A percentile compares a stretch with the other conserved stretches of the same genome.
Evolutionary conservation across 257 asterid species (phyloP).

Genomic region (Schizonepeta tenuifolia): DNA sequence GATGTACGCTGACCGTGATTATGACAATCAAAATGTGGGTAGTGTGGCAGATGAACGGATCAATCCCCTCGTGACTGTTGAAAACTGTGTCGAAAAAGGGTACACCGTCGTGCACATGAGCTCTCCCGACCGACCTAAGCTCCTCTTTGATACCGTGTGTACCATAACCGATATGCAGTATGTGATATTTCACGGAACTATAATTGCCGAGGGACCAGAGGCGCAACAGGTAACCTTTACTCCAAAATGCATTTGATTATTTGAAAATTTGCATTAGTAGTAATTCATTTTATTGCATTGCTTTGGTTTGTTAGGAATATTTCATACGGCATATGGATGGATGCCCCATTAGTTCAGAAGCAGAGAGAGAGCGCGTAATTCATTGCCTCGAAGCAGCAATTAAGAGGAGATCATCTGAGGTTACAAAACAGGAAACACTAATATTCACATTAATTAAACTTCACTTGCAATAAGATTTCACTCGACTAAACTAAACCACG

Average conservation of each 20-base stretch:
- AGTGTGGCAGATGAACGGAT: constrained; percentile 23
- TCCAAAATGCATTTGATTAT: background rate
- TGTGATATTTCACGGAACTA: constrained; percentile 64
- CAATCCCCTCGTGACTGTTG: constrained; percentile 49
- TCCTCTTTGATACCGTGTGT: constrained; percentile 66
- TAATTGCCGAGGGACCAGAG: constrained; percentile 55
- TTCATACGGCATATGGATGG: constrained; percentile 73
- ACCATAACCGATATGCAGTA: constrained; percentile 75
- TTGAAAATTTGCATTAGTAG: background rate
- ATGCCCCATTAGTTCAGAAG: constrained; percentile 60
- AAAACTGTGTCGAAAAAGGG: constrained; percentile 54
- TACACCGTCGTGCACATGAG: constrained; percentile 55
- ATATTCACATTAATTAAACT: background rate
- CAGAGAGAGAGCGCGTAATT: constrained; percentile 63
- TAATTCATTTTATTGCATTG: background rate
- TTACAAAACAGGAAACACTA: constrained; percentile 1
- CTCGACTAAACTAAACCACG: constrained; percentile 6
- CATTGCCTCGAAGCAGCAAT: constrained; percentile 77
- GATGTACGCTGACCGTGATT: constrained; percentile 81
- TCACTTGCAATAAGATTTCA: background rate
- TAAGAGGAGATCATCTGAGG: constrained; percentile 71
- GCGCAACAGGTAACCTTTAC: constrained; percentile 57
- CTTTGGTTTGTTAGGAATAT: constrained; percentile 53
- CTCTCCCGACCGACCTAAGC: constrained; percentile 68
- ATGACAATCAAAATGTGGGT: constrained; percentile 39